Evolutionary conservation across 1,284 basidiomycete species (phyloP).

Genomic region (Boletus sp.): DNA sequence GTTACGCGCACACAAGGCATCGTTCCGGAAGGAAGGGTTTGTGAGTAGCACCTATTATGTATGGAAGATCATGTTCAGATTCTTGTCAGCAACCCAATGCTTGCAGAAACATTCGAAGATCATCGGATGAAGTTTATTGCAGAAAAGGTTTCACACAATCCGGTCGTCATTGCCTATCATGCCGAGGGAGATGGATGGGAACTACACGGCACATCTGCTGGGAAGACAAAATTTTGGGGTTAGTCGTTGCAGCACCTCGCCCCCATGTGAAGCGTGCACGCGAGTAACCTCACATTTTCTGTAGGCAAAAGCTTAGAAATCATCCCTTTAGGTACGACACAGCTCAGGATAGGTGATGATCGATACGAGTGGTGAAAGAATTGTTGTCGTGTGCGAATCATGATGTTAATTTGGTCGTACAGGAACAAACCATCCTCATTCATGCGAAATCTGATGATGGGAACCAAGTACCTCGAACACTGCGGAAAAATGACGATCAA

Average conservation of each 20-base stretch:
- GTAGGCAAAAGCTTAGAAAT: constrained; percentile 82
- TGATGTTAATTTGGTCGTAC: constrained; percentile 8
- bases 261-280: constrained; percentile 12
- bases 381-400: neutral
- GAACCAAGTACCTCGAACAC: constrained; percentile 86
- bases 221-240: constrained; percentile 91
- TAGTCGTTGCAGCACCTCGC: constrained; percentile 26
- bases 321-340: constrained; percentile 69
- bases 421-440: constrained; percentile 87
- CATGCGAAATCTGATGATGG: constrained; percentile 85
- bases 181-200: constrained; percentile 78
- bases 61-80: constrained; percentile 3
- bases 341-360: constrained; percentile 61
- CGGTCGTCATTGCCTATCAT: constrained; percentile 79
- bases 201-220: constrained; percentile 65
- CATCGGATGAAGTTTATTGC: constrained; percentile 75
- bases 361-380: constrained; percentile 60
- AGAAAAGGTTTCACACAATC: constrained; percentile 87
- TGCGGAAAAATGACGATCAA: constrained; percentile 70
- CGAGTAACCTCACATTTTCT: constrained; percentile 16
- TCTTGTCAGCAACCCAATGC: constrained; percentile 71
- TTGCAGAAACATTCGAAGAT: constrained; percentile 87
- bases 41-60: constrained; percentile 43
- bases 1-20: constrained; percentile 77
- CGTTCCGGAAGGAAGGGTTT: constrained; percentile 84